Evolutionary conservation across 1,139 yeast species (phyloP).

Genomic region (Diutina ranongensis): DNA sequence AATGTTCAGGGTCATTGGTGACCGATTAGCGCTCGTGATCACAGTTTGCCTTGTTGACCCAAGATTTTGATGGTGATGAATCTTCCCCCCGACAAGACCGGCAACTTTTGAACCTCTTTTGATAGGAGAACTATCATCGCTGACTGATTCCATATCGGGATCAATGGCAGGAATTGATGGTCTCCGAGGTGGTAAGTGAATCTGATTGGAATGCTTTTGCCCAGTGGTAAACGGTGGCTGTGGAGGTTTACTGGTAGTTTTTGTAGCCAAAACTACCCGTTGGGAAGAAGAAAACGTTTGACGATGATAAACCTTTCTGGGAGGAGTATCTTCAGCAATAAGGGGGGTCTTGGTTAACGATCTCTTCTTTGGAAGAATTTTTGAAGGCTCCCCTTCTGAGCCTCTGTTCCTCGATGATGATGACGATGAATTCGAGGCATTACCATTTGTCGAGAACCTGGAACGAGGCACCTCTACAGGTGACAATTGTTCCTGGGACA

Average conservation of each 20-base stretch:
- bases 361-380: not conserved
- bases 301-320: not conserved
- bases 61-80: not conserved
- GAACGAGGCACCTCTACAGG: conserved; percentile 1
- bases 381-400: not conserved
- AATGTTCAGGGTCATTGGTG: too few relatives aligned
- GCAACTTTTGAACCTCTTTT: conserved; percentile 2
- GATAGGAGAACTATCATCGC: conserved; percentile 3
- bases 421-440: not conserved
- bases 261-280: not conserved
- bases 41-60: not conserved
- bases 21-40: not conserved
- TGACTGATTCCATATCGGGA: not conserved
- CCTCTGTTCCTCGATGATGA: not conserved
- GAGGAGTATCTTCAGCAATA: not conserved
- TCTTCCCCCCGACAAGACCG: not conserved
- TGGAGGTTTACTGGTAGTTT: not conserved
- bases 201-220: not conserved
- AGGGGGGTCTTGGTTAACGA: not conserved
- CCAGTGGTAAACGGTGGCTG: conserved; percentile 1
- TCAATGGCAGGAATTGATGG: not conserved
- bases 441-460: not conserved
- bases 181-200: not conserved
- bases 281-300: not conserved
- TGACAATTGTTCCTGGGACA: conserved; percentile 3